These are phyloP conservation scores for Blastobotrys malaysiensis DNA, from an alignment of 1,139 yeast genomes.

Conservation along the genomic window DNA sequence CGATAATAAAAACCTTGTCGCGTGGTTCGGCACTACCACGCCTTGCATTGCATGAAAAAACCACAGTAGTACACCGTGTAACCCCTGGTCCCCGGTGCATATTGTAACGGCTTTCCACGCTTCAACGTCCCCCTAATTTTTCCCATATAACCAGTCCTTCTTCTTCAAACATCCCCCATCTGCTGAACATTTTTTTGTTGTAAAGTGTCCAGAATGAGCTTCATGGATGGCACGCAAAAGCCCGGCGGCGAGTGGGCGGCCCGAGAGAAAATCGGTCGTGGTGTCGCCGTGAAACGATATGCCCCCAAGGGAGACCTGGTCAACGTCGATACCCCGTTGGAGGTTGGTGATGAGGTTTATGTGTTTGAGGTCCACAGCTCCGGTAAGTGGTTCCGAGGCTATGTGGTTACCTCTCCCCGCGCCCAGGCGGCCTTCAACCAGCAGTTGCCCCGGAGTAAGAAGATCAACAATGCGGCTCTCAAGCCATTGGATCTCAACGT, in stretches of 20 bases:
- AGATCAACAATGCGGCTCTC: constrained; percentile 23
- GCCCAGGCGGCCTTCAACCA: constrained; percentile 29
- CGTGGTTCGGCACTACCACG: neutral
- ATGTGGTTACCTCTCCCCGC: constrained; percentile 38
- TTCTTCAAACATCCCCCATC: neutral
- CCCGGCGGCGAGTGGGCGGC: constrained; percentile 40
- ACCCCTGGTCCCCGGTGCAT: neutral
- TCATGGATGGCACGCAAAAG: neutral
- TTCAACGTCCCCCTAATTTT: neutral
- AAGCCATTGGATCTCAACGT: constrained; percentile 27
- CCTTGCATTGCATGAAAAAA: neutral
- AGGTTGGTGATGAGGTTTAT: constrained; percentile 78
- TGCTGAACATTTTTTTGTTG: neutral
- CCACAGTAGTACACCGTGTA: neutral
- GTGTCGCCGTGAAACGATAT: constrained; percentile 27
- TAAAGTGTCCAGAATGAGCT: neutral
- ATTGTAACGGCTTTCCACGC: neutral
- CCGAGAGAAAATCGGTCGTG: constrained; percentile 26
- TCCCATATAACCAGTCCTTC: neutral
- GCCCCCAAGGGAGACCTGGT: constrained; percentile 15
- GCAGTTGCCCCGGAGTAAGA: constrained; percentile 21
- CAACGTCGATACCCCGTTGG: constrained; percentile 34
- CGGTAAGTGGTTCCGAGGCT: constrained; percentile 76
- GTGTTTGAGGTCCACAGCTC: constrained; percentile 59
- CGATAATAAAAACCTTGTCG: neutral